phyloP scores from a whole-genome alignment of 371 early-diverging fungal genomes.

The Rhizomucor pusillus region DNA sequence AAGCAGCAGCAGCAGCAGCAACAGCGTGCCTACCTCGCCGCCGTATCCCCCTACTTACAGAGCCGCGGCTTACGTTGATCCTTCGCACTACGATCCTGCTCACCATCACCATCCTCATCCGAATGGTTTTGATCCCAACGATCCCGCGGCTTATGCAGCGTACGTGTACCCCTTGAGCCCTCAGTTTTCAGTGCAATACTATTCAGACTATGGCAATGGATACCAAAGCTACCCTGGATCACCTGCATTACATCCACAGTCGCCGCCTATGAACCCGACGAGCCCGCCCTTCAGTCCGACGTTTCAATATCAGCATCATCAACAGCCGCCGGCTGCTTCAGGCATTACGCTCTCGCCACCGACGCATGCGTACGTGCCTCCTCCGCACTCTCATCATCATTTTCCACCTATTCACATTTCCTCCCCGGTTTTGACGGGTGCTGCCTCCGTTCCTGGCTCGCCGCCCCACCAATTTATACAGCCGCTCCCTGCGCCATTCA shows the following conservation, averaged over 20 bases:
- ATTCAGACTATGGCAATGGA: constrained; percentile 33
- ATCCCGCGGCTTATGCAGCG: constrained; percentile 17
- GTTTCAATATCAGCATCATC: constrained; percentile 26
- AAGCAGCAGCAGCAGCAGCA: constrained; percentile 3
- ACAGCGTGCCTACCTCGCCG: constrained; percentile 32
- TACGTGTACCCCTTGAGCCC: constrained; percentile 49
- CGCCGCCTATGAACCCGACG: constrained; percentile 40
- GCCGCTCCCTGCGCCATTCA: constrained; percentile 18
- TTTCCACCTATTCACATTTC: constrained; percentile 42
- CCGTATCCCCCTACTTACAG: constrained; percentile 38
- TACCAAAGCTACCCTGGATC: constrained; percentile 50
- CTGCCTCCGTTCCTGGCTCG: constrained; percentile 23
- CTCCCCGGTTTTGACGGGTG: constrained; percentile 34
- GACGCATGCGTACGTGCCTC: constrained; percentile 31
- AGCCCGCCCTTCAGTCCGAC: constrained; percentile 46
- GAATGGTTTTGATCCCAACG: constrained; percentile 19
- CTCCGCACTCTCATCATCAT: constrained; percentile 21
- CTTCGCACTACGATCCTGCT: constrained; percentile 11
- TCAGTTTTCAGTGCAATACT: constrained; percentile 46
- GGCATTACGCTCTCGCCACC: constrained; percentile 31
- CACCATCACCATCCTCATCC: constrained; percentile 10
- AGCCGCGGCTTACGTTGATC: constrained; percentile 27
- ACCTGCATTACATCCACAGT: constrained; percentile 43
- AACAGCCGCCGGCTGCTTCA: constrained; percentile 36
- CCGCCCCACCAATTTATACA: constrained; percentile 18